A percentile compares a stretch with the other conserved stretches of the same genome.
These are phyloP conservation scores for Ogataea haglerorum DNA, from an alignment of 805 yeast species.

Conservation along the genomic window DNA sequence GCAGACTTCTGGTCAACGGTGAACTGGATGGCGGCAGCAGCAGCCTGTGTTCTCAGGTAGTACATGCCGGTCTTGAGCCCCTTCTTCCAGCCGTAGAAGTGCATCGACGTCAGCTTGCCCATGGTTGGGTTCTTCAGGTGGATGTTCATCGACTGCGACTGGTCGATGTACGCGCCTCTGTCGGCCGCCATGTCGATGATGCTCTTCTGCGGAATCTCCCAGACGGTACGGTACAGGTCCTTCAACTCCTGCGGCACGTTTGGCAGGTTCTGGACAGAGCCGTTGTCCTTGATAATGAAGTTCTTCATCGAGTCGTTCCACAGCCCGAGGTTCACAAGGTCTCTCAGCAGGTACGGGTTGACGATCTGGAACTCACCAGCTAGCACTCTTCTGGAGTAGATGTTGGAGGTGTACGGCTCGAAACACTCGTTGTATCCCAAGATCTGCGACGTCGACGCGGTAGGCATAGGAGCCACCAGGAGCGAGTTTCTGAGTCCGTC, in stretches of 20 bases:
- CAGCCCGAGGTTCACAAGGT: slow-evolving; percentile 54
- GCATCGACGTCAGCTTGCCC: slow-evolving; percentile 98
- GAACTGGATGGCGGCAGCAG: slow-evolving; percentile 95
- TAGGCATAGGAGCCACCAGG: slow-evolving; percentile 64
- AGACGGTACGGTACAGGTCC: slow-evolving; percentile 54
- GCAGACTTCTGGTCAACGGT: slow-evolving; percentile 59
- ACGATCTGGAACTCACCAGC: slow-evolving; percentile 66
- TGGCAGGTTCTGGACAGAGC: slow-evolving; percentile 54
- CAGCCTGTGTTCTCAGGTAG: slow-evolving; percentile 96
- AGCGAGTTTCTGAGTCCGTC: slow-evolving; percentile 57
- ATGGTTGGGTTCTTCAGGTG: slow-evolving; percentile 91
- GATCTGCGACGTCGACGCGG: slow-evolving; percentile 64
- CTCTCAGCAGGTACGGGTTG: slow-evolving; percentile 55
- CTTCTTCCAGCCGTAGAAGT: slow-evolving; percentile 98
- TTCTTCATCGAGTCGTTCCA: slow-evolving; percentile 60
- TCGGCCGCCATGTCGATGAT: slow-evolving; percentile 68
- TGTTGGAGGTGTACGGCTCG: slow-evolving; percentile 61
- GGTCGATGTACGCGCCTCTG: slow-evolving; percentile 79
- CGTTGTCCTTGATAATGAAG: slow-evolving; percentile 52
- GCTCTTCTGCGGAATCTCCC: slow-evolving; percentile 59
- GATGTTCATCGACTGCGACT: slow-evolving; percentile 91
- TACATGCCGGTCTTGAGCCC: slow-evolving; percentile 99
- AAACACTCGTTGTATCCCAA: slow-evolving; percentile 61
- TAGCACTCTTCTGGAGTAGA: slow-evolving; percentile 58
- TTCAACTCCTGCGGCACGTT: slow-evolving; percentile 53